These are phyloP conservation scores for Aspergillus piperis DNA, from an alignment of 2,329 filamentous ascomycete genomes.

Conservation along the genomic window DNA sequence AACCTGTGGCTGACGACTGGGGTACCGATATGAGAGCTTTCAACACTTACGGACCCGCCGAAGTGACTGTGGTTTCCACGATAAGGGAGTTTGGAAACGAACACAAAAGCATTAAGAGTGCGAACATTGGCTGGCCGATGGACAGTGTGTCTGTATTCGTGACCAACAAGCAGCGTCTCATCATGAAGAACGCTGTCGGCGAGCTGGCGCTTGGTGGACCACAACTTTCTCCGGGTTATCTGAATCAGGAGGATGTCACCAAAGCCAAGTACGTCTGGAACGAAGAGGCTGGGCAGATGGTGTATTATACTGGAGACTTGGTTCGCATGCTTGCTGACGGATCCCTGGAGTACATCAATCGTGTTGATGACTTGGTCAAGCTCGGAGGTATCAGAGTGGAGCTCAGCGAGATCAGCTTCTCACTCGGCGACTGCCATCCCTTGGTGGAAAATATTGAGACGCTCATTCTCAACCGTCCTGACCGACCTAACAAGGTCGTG, in stretches of 20 bases:
- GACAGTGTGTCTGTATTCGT: slow-evolving; percentile 34
- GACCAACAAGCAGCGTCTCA: slow-evolving; percentile 25
- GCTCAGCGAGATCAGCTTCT: slow-evolving; percentile 36
- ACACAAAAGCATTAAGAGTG: slow-evolving; percentile 27
- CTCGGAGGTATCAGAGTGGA: slow-evolving; percentile 32
- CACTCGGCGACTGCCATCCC: slow-evolving; percentile 33
- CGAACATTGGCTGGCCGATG: slow-evolving; percentile 37
- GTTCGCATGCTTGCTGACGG: slow-evolving; percentile 30
- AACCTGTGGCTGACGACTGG: slow-evolving; percentile 41
- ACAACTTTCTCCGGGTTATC: slow-evolving; percentile 33
- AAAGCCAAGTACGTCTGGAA: slow-evolving; percentile 35
- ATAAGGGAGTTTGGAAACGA: slow-evolving; percentile 31
- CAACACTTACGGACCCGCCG: slow-evolving; percentile 45
- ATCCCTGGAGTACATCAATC: slow-evolving; percentile 29
- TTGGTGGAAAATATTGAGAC: slow-evolving; percentile 37
- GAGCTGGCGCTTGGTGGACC: slow-evolving; percentile 34
- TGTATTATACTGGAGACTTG: slow-evolving; percentile 40
- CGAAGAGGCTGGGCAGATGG: slow-evolving; percentile 20
- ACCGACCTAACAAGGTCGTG: slow-evolving; percentile 35
- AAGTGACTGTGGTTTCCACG: slow-evolving; percentile 38
- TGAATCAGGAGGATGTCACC: slow-evolving; percentile 33
- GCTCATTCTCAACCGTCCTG: slow-evolving; percentile 31
- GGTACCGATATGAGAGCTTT: slow-evolving; percentile 36
- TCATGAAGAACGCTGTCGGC: slow-evolving; percentile 31
- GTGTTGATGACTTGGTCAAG: slow-evolving; percentile 32